Conservation (phyloP, 2,329 filamentous ascomycete species). For the Rutstroemia sp. region DNA sequence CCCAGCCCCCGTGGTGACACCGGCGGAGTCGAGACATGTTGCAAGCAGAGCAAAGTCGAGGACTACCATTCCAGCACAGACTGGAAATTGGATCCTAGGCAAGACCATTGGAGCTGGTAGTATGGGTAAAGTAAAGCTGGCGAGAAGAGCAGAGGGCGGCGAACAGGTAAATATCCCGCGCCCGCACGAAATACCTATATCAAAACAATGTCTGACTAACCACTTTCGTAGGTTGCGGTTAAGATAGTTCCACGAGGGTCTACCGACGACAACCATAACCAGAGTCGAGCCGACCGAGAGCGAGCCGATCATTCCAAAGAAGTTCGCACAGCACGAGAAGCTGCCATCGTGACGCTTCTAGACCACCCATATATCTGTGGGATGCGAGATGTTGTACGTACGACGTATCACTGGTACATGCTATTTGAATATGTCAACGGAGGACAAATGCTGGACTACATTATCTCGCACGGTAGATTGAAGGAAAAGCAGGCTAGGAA, state of each 20-base stretch:
- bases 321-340: conserved; percentile 87
- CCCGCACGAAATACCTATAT: not conserved
- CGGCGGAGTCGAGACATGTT: conserved; percentile 40
- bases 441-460: conserved; percentile 98
- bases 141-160: conserved; percentile 79
- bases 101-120: conserved; percentile 97
- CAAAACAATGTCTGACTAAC: conserved; percentile 14
- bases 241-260: conserved; percentile 94
- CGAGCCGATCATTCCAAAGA: conserved; percentile 95
- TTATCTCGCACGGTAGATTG: conserved; percentile 93
- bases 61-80: conserved; percentile 83
- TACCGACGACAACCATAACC: conserved; percentile 67
- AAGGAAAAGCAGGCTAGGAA: conserved; percentile 98
- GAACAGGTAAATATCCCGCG: conserved; percentile 60
- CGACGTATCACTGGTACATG: conserved; percentile 99
- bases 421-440: conserved; percentile 98
- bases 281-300: conserved; percentile 66
- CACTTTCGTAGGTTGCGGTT: conserved; percentile 68
- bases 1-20: conserved; percentile 42
- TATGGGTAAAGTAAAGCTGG: conserved; percentile 98
- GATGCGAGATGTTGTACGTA: conserved; percentile 89
- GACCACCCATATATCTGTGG: conserved; percentile 95
- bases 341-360: conserved; percentile 89
- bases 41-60: conserved; percentile 48
- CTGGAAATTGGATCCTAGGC: conserved; percentile 88